phyloP scores from a whole-genome alignment of 768 basidiomycete species.

The Ramaria rubella region DNA sequence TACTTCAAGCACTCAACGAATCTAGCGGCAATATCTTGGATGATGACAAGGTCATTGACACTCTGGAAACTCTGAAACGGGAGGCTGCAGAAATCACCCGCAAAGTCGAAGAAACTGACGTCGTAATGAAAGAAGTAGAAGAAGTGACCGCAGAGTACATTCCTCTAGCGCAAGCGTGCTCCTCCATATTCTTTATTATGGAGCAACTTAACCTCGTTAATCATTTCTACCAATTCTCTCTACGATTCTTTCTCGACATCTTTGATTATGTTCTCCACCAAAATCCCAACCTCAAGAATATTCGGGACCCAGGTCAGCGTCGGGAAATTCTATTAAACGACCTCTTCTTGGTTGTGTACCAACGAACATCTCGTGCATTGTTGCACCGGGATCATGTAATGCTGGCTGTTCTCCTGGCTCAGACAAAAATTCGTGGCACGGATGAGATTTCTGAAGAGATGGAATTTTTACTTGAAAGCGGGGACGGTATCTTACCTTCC shows the following conservation, averaged over 20 bases:
- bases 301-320: conserved; percentile 66
- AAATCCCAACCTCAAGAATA: conserved; percentile 81
- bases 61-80: conserved; percentile 88
- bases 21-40: conserved; percentile 96
- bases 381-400: conserved; percentile 87
- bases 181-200: conserved; percentile 92
- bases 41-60: conserved; percentile 97
- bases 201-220: conserved; percentile 92
- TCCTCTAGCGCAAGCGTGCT: conserved; percentile 92
- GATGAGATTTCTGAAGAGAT: conserved; percentile 81
- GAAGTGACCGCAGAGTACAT: conserved; percentile 92
- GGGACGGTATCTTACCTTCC: conserved; percentile 50
- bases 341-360: conserved; percentile 83
- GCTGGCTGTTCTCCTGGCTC: conserved; percentile 83
- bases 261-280: conserved; percentile 92
- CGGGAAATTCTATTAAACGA: conserved; percentile 79
- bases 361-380: conserved; percentile 83
- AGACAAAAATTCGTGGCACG: conserved; percentile 75
- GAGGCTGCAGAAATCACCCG: conserved; percentile 94
- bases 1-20: conserved; percentile 93
- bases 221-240: conserved; percentile 98
- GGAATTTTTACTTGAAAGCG: conserved; percentile 88
- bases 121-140: conserved; percentile 94
- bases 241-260: conserved; percentile 96
- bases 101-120: conserved; percentile 94